A percentile compares a stretch with the other conserved stretches of the same genome.
Evolutionary conservation across 2,329 filamentous ascomycete species (phyloP).

Genomic region (Colletotrichum chrysophilum): DNA sequence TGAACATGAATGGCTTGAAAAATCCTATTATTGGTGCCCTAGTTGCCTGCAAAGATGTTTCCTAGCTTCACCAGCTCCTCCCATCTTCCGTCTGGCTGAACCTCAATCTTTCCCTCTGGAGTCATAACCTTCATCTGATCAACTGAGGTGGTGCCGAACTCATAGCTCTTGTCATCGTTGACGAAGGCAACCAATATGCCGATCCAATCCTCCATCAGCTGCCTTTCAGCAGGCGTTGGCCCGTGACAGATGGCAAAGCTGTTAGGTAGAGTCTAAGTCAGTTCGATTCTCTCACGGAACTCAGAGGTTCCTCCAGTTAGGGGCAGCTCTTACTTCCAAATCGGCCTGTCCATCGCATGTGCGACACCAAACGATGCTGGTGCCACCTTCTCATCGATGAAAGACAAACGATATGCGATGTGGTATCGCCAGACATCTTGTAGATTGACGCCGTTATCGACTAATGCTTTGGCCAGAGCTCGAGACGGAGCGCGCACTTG

Average conservation of each 20-base stretch:
- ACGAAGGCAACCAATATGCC: slow-evolving; percentile 41
- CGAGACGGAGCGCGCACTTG: slow-evolving; percentile 43
- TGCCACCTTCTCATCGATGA: slow-evolving; percentile 43
- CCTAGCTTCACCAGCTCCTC: slow-evolving; percentile 31
- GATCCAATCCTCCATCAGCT: slow-evolving; percentile 44
- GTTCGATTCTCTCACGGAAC: background rate
- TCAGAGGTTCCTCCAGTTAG: background rate
- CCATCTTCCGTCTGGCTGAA: slow-evolving; percentile 40
- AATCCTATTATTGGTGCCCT: too few species aligned
- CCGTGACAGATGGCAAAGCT: slow-evolving; percentile 43
- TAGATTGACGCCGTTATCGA: slow-evolving; percentile 34
- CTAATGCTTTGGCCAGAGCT: slow-evolving; percentile 34
- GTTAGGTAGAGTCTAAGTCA: background rate
- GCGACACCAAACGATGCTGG: slow-evolving; percentile 37
- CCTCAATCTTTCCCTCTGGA: slow-evolving; percentile 33
- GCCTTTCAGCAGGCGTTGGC: slow-evolving; percentile 35
- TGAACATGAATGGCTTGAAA: too few species aligned
- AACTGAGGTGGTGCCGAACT: slow-evolving; percentile 36
- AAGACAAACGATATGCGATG: slow-evolving; percentile 46
- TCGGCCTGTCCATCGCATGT: slow-evolving; percentile 46
- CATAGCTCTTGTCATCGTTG: slow-evolving; percentile 30
- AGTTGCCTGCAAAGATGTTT: slow-evolving; percentile 29
- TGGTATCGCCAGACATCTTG: slow-evolving; percentile 45
- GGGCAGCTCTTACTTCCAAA: slow-evolving; percentile 41
- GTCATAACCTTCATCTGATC: slow-evolving; percentile 42